Percentiles rank a stretch among this genome's conserved stretches.
phyloP scores from a whole-genome alignment of 208 protist species.

The Crithidia expoeki region DNA sequence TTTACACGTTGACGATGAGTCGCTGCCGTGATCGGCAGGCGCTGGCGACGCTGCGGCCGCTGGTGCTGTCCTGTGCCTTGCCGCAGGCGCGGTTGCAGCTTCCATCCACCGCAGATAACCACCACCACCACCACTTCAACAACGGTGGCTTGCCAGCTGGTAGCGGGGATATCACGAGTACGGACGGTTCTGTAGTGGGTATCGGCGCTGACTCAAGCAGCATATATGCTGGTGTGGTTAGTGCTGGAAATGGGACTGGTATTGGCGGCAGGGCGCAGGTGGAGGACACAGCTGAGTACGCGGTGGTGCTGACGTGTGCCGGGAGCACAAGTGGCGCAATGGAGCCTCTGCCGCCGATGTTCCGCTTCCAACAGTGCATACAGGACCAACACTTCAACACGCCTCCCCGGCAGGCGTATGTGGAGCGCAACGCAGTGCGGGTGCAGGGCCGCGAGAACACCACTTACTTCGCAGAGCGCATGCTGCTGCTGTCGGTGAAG shows the following conservation, averaged over 20 bases:
- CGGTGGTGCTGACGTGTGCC: conserved; percentile 67
- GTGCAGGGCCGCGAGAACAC: conserved; percentile 71
- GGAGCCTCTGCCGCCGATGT: conserved; percentile 46
- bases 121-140: not conserved
- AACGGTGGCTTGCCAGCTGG: too few relatives aligned
- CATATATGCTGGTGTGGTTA: too few relatives aligned
- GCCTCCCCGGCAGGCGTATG: conserved; percentile 41
- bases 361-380: conserved; percentile 67
- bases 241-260: not conserved
- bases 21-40: conserved; percentile 55
- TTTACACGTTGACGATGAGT: conserved; percentile 76
- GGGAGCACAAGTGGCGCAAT: conserved; percentile 41
- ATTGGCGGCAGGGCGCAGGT: conserved; percentile 10
- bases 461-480: conserved; percentile 70
- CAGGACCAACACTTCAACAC: conserved; percentile 68
- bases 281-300: conserved; percentile 48
- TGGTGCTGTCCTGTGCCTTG: conserved; percentile 72
- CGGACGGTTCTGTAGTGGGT: not conserved
- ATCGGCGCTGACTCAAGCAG: too few relatives aligned
- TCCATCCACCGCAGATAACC: not conserved
- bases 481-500: conserved; percentile 77
- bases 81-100: conserved; percentile 27
- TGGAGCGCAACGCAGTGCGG: conserved; percentile 47
- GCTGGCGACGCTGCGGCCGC: conserved; percentile 54
- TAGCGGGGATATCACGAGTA: not conserved